phyloP scores from a whole-genome alignment of 352 stramenopile species.

The Phytophthora litchii region DNA sequence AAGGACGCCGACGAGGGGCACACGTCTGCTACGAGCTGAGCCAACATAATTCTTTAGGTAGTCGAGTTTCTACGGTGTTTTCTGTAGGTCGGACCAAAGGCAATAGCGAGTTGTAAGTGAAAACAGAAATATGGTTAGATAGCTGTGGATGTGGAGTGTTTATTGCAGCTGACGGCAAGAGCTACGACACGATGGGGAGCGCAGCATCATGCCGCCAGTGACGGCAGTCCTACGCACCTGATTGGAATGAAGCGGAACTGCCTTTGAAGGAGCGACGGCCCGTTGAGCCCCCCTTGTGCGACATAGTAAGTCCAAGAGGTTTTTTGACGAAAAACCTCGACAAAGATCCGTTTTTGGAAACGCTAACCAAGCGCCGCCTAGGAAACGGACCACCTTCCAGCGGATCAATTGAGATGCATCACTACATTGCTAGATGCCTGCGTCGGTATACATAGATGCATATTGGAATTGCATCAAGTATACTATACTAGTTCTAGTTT shows the following conservation, averaged over 20 bases:
- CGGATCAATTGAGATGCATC: background rate
- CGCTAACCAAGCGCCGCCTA: slow-evolving; percentile 9
- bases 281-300: slow-evolving; percentile 11
- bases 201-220: background rate
- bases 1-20: slow-evolving; percentile 98
- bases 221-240: slow-evolving; percentile 24
- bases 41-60: slow-evolving; percentile 11
- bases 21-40: slow-evolving; percentile 66
- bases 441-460: background rate
- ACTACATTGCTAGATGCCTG: background rate
- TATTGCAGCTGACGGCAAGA: background rate
- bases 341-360: slow-evolving; percentile 36
- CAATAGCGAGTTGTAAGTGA: slow-evolving; percentile 1
- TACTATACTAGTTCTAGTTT: no score
- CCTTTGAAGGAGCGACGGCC: slow-evolving; percentile 21
- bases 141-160: slow-evolving; percentile 1
- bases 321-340: slow-evolving; percentile 34
- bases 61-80: slow-evolving; percentile 23
- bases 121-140: slow-evolving; percentile 8
- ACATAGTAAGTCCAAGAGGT: slow-evolving; percentile 23
- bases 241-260: slow-evolving; percentile 25
- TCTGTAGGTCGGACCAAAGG: background rate
- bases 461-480: no score
- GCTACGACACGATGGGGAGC: background rate
- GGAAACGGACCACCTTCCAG: slow-evolving; percentile 5